phyloP scores from a whole-genome alignment of 257 asterid species.

The Schizonepeta tenuifolia region DNA sequence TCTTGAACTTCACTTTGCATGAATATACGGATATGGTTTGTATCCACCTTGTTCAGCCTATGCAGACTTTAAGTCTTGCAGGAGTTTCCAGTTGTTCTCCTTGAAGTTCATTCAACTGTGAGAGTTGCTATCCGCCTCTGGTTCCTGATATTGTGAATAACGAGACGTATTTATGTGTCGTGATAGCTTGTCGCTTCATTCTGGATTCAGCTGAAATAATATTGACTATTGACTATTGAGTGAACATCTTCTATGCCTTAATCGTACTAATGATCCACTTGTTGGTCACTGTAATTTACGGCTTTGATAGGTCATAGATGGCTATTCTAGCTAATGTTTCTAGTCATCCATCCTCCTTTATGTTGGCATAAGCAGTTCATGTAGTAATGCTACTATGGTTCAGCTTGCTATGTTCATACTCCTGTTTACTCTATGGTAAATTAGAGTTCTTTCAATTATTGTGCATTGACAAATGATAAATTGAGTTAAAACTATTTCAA shows the following conservation, averaged over 20 bases:
- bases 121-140: constrained; percentile 8
- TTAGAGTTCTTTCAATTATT: constrained; percentile 21
- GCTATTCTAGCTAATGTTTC: constrained; percentile 18
- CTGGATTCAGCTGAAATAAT: constrained; percentile 7
- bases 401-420: constrained; percentile 18
- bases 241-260: constrained; percentile 12
- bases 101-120: constrained; percentile 6
- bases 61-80: neutral
- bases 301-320: constrained; percentile 8
- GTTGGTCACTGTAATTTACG: constrained; percentile 15
- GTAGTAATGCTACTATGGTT: neutral
- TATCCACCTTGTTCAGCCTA: constrained; percentile 26
- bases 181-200: constrained; percentile 21
- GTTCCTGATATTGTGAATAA: constrained; percentile 1
- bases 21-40: neutral
- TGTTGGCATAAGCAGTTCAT: constrained; percentile 10
- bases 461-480: neutral
- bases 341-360: neutral
- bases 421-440: constrained; percentile 12
- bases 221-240: neutral
- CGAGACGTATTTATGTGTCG: neutral
- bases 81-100: neutral
- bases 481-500: constrained; percentile 6
- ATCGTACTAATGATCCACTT: neutral
- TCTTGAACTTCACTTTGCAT: neutral